Percentiles rank a stretch among this genome's conserved stretches.
Conservation (phyloP, 768 basidiomycete genomes). For the Kwoniella bestiolae region DNA sequence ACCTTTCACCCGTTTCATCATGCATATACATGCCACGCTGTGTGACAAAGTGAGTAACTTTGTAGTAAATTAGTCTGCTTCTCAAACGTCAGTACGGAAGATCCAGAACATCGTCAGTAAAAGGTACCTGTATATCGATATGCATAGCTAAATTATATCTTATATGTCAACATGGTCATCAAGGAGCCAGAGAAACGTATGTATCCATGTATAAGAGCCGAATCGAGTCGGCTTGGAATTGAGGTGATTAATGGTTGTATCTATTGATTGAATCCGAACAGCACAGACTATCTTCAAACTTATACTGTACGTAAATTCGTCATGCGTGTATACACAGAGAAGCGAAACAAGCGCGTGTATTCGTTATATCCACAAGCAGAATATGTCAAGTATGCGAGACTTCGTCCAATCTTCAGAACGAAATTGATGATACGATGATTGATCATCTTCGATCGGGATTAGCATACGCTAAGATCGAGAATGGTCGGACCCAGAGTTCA, state of each 20-base stretch:
- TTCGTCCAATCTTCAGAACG: neutral
- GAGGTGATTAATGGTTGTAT: neutral
- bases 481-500: slow-evolving; percentile 55
- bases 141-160: neutral
- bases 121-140: neutral
- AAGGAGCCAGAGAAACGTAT: neutral
- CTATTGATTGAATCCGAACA: neutral
- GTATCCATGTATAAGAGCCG: neutral
- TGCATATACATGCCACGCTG: neutral
- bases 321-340: slow-evolving; percentile 6
- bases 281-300: too few species aligned
- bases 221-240: neutral
- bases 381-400: too few species aligned
- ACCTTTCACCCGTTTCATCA: neutral
- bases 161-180: neutral
- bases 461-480: slow-evolving; percentile 48
- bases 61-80: neutral
- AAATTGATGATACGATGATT: neutral
- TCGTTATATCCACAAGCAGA: slow-evolving; percentile 2
- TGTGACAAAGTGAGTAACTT: neutral
- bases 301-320: neutral
- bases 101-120: neutral
- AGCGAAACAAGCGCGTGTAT: neutral
- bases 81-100: neutral
- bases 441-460: slow-evolving; percentile 27